These are phyloP conservation scores for Pythium folliculosum DNA, from an alignment of 352 stramenopile genomes.

Conservation along the genomic window DNA sequence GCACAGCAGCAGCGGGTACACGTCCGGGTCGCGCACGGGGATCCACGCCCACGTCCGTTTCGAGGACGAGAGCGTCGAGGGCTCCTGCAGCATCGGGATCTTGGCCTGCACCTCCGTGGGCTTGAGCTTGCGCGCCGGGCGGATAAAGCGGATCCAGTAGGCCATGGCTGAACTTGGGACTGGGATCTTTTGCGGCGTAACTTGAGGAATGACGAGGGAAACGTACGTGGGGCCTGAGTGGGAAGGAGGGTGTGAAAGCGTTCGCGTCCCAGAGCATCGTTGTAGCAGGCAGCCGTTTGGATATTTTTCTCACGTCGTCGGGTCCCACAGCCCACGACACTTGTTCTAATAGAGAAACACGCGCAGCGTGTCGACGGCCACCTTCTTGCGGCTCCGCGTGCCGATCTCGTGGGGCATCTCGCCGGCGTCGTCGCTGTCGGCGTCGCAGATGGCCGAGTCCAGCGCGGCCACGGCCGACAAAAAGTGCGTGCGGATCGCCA, in stretches of 20 bases:
- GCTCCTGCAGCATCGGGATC: constrained; percentile 39
- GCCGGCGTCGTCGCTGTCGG: constrained; percentile 48
- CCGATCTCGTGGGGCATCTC: constrained; percentile 60
- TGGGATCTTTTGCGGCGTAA: background rate
- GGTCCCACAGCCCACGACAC: background rate
- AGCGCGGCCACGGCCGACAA: constrained; percentile 64
- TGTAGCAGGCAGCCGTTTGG: background rate
- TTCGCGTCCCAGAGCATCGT: background rate
- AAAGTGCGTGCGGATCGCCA: constrained; percentile 66
- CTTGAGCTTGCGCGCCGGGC: constrained; percentile 27
- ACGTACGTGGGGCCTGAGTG: too few species aligned
- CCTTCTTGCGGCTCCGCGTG: constrained; percentile 50
- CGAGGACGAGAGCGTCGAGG: constrained; percentile 8
- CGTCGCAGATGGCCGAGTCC: constrained; percentile 59
- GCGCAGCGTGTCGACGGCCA: constrained; percentile 61
- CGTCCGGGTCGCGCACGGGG: constrained; percentile 38
- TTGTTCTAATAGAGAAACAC: constrained; percentile 62
- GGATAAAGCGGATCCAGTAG: constrained; percentile 33
- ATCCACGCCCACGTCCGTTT: constrained; percentile 34
- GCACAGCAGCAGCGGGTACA: constrained; percentile 41
- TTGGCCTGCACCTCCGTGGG: constrained; percentile 41
- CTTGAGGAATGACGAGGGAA: background rate
- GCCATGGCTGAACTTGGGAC: constrained; percentile 16
- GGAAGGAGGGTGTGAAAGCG: background rate
- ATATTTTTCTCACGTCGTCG: constrained; percentile 13